Percentiles rank a stretch among this genome's conserved stretches.
phyloP scores from a whole-genome alignment of 192 early-diverging fungal genomes.

The Rhizophagus sp. region DNA sequence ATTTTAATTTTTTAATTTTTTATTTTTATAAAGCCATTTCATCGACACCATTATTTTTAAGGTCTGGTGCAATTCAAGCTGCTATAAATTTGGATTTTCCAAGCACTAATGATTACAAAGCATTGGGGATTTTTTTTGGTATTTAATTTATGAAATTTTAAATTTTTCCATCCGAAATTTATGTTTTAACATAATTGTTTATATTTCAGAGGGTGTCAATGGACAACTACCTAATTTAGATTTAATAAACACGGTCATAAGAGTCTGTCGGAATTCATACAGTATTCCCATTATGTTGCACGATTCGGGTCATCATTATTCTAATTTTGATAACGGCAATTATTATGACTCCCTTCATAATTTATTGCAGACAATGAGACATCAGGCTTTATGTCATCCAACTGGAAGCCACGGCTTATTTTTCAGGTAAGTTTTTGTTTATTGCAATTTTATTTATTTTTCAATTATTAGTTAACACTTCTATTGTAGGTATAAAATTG shows the following conservation, averaged over 20 bases:
- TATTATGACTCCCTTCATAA: conserved; percentile 48
- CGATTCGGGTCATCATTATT: conserved; percentile 38
- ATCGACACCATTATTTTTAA: conserved; percentile 34
- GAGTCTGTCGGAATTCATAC: conserved; percentile 52
- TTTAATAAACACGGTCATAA: conserved; percentile 75
- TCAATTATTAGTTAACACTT: neutral
- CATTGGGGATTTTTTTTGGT: conserved; percentile 76
- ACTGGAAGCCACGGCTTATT: conserved; percentile 71
- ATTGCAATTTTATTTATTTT: neutral
- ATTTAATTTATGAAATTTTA: conserved; percentile 9
- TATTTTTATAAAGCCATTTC: neutral
- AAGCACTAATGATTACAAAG: conserved; percentile 59
- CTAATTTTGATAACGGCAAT: conserved; percentile 38
- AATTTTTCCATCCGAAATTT: neutral
- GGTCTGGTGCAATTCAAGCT: conserved; percentile 83
- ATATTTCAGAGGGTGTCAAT: conserved; percentile 70
- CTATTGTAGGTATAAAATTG: conserved; percentile 67
- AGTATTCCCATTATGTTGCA: conserved; percentile 63
- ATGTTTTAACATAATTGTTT: neutral
- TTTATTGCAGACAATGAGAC: conserved; percentile 59
- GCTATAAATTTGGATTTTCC: conserved; percentile 87
- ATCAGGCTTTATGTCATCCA: conserved; percentile 69
- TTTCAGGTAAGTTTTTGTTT: conserved; percentile 47
- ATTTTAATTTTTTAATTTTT: neutral
- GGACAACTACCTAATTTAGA: conserved; percentile 94